Conservation (phyloP, 108 stramenopile species). For the Skeletonema tropicum region DNA sequence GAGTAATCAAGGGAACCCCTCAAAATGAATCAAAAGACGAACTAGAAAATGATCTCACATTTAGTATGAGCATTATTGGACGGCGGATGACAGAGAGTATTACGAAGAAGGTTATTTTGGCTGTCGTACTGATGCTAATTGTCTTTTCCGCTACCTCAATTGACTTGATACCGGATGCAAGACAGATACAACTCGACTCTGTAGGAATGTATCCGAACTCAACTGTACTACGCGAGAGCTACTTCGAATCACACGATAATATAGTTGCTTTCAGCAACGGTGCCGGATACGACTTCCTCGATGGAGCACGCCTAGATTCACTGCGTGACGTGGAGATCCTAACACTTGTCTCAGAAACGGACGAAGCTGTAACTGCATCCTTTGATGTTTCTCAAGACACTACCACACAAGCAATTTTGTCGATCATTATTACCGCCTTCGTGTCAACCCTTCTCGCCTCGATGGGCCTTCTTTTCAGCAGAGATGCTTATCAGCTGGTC, state of each 20-base stretch:
- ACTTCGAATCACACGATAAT: slow-evolving; percentile 47
- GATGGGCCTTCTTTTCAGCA: slow-evolving; percentile 56
- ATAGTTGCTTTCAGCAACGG: slow-evolving; percentile 47
- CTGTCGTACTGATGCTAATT: slow-evolving; percentile 37
- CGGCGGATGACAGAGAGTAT: slow-evolving; percentile 60
- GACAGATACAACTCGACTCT: slow-evolving; percentile 50
- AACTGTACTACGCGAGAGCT: slow-evolving; percentile 22
- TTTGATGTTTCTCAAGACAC: slow-evolving; percentile 52
- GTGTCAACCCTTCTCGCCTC: slow-evolving; percentile 58
- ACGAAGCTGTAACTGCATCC: slow-evolving; percentile 27
- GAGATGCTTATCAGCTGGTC: slow-evolving; percentile 68
- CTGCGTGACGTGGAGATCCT: slow-evolving; percentile 42
- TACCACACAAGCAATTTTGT: slow-evolving; percentile 38
- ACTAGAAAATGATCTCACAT: slow-evolving; percentile 44
- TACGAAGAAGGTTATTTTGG: slow-evolving; percentile 47
- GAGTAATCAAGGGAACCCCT: slow-evolving; percentile 16
- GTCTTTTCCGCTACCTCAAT: slow-evolving; percentile 43
- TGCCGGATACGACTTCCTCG: slow-evolving; percentile 23
- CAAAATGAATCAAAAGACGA: slow-evolving; percentile 11
- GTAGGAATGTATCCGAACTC: slow-evolving; percentile 36
- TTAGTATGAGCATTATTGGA: slow-evolving; percentile 59
- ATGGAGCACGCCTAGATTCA: slow-evolving; percentile 34
- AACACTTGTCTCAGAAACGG: slow-evolving; percentile 21
- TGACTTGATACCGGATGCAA: slow-evolving; percentile 44
- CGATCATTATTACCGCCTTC: slow-evolving; percentile 42